Evolutionary conservation across 2,329 filamentous ascomycete genomes (phyloP), one percentile per base, ranked within the genome.

Genomic region (Fusarium cicatricum): DNA sequence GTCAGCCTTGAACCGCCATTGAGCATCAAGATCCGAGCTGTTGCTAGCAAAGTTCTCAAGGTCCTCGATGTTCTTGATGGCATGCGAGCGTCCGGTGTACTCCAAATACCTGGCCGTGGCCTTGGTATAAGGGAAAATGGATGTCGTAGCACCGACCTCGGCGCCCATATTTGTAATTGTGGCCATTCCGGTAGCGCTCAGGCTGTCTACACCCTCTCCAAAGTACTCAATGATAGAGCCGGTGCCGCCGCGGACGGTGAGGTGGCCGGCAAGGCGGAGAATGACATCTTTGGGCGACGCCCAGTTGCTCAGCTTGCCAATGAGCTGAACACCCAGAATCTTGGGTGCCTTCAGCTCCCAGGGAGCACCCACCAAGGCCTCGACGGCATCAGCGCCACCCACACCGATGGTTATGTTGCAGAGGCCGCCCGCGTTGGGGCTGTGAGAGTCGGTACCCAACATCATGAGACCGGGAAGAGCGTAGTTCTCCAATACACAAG

Each of bases 311-410:
- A 99, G 84, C 77, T 90, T 80, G 66, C 95, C 95, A 55, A 89
- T 89, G 36, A 98, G 82, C 71, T 88, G 85, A 10, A 98, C 92
- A 69, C 93, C 93, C 11, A 97, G 79, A 44, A 99, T 83, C 75
- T 91, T 92, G 14, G 95, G 95, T 5, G 95, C 95, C 81, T 96
- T 97, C 55, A 99, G 80, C 78, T 99, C 95, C 95, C 95, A 99
- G 0, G 95, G 95, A 9, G 93, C 92, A 71, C 96, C 93, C 3
- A 97, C 95, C 34, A 99, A 85, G 8, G 94, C 95, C 78, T 99
- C 95, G 2, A 99, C 95, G 19, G 95, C 95, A 77, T 99, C 95
- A 19, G 95, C 95, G 71, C 95, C 95, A 71, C 95, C 95, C 29
- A 99, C 95, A 74, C 95, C 95, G 73, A 99, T 98, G 9, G 95